Percentiles rank a stretch among this genome's conserved stretches.
phyloP scores from a whole-genome alignment of 768 basidiomycete species.

The Krasilnikovozyma curviuscula region DNA sequence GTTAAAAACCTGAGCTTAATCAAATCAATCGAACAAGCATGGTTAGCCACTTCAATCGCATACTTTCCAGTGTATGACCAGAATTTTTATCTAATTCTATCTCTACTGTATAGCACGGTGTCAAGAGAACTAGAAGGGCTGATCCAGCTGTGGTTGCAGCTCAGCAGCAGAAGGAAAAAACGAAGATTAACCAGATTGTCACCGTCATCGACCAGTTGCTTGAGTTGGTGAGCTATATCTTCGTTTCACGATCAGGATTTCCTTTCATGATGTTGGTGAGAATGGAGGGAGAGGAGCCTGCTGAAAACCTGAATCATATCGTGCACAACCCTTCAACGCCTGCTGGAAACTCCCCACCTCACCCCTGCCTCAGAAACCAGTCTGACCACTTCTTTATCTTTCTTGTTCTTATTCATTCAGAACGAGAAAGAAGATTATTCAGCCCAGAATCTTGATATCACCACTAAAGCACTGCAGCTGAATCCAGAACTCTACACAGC shows the following conservation, averaged over 20 bases:
- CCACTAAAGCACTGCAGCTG: conserved; percentile 51
- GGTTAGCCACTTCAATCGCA: too few relatives aligned
- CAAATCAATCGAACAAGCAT: too few relatives aligned
- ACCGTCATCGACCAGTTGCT: conserved; percentile 45
- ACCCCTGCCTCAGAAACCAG: background rate
- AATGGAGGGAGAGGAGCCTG: background rate
- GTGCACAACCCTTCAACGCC: background rate
- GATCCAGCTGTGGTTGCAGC: conserved; percentile 44
- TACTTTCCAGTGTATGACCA: too few relatives aligned
- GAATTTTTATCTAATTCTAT: background rate
- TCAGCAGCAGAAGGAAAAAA: conserved; percentile 46
- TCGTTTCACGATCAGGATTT: conserved; percentile 7
- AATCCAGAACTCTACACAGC: conserved; percentile 94
- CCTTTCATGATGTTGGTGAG: background rate
- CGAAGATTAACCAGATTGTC: conserved; percentile 59
- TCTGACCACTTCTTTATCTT: background rate
- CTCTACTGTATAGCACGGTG: conserved; percentile 23
- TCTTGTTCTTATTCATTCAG: background rate
- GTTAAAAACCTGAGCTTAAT: too few relatives aligned
- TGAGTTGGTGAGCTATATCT: conserved; percentile 35
- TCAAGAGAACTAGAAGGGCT: conserved; percentile 29
- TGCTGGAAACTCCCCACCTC: background rate
- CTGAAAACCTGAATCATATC: background rate
- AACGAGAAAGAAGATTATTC: conserved; percentile 47
- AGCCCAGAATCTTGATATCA: conserved; percentile 57